A percentile compares a stretch with the other conserved stretches of the same genome.
These are phyloP conservation scores for Caloboletus inedulis DNA, from an alignment of 1,284 basidiomycete genomes.

Conservation along the genomic window DNA sequence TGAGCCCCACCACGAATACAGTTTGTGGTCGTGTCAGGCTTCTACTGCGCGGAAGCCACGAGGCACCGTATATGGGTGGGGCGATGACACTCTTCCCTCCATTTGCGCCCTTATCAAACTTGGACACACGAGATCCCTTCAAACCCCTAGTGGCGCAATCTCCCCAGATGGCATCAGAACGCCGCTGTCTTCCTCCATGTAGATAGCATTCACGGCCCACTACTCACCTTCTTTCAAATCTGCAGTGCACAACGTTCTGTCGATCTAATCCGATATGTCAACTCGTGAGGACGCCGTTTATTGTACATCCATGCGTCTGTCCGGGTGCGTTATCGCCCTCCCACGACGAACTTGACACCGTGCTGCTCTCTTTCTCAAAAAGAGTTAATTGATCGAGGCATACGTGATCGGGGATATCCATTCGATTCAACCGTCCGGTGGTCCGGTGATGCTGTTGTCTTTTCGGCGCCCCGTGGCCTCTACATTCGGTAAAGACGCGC, in stretches of 20 bases:
- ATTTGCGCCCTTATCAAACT: constrained; percentile 12
- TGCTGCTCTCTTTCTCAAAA: background rate
- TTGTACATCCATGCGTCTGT: background rate
- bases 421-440: background rate
- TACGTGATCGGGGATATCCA: background rate
- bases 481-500: background rate
- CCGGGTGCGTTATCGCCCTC: constrained; percentile 2
- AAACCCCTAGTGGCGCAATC: background rate
- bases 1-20: background rate
- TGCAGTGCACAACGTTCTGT: background rate
- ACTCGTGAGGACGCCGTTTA: background rate
- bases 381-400: background rate
- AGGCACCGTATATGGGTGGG: constrained; percentile 5
- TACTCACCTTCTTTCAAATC: background rate
- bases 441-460: background rate
- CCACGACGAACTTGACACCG: background rate
- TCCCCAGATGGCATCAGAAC: background rate
- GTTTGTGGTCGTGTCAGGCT: constrained; percentile 2
- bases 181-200: background rate
- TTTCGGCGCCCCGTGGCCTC: background rate
- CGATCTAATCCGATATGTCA: constrained; percentile 1
- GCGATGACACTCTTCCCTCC: background rate
- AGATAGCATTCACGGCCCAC: background rate
- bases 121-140: background rate
- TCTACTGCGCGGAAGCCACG: constrained; percentile 9